Conservation (phyloP, 1,284 basidiomycete species). For the Laetiporus sulphureus region DNA sequence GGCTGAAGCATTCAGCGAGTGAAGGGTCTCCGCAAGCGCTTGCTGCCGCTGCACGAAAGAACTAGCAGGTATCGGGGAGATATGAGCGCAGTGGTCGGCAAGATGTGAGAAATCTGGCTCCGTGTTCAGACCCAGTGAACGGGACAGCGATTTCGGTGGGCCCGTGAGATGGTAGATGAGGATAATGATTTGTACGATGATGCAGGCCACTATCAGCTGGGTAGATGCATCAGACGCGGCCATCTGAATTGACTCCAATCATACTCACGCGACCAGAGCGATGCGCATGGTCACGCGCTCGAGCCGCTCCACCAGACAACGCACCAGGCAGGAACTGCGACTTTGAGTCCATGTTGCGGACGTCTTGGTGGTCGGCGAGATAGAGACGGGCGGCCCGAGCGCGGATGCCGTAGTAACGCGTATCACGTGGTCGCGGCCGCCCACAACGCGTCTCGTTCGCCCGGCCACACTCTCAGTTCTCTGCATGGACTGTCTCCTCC, state of each 20-base stretch:
- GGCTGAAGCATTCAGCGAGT: conserved; percentile 44
- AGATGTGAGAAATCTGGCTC: conserved; percentile 32
- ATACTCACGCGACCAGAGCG: conserved; percentile 2
- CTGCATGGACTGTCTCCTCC: not conserved
- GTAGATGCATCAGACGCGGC: too few species aligned
- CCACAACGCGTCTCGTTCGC: conserved; percentile 2
- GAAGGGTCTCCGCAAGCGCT: conserved; percentile 43
- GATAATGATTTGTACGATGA: conserved; percentile 9
- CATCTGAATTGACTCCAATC: too few species aligned
- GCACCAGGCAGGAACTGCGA: too few species aligned
- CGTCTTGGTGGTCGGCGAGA: not conserved
- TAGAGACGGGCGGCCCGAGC: too few species aligned
- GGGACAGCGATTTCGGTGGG: conserved; percentile 1
- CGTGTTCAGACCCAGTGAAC: not conserved
- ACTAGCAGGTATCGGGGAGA: conserved; percentile 38
- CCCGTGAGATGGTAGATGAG: conserved; percentile 7
- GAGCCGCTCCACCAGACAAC: too few species aligned
- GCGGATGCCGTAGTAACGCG: not conserved
- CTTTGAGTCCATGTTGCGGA: conserved; percentile 6
- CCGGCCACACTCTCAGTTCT: not conserved
- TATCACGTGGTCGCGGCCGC: conserved; percentile 5
- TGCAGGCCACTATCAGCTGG: conserved; percentile 10
- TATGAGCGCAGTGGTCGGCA: conserved; percentile 42
- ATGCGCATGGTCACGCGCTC: conserved; percentile 5
- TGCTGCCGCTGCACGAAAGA: conserved; percentile 51